phyloP scores from a whole-genome alignment of 75 land plant genomes.

The Adiantum capillusveneris region DNA sequence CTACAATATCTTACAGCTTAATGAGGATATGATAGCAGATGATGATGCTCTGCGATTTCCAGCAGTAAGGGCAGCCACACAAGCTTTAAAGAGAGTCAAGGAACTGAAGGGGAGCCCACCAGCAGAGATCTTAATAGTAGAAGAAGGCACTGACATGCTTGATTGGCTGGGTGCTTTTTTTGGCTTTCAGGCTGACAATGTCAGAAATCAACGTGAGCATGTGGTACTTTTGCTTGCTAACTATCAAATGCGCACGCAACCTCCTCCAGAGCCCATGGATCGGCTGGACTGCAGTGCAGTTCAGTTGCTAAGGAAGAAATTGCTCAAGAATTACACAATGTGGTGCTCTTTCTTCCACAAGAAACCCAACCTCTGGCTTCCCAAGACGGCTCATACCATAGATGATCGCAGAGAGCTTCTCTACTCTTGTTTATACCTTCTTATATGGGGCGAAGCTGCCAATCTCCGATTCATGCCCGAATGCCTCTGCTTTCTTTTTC shows the following conservation, averaged over 20 bases:
- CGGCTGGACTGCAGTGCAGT: slow-evolving; percentile 47
- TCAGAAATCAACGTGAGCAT: slow-evolving; percentile 43
- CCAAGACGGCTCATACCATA: background rate
- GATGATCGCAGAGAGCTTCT: slow-evolving; percentile 37
- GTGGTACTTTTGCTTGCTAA: slow-evolving; percentile 40
- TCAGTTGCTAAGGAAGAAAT: slow-evolving; percentile 40
- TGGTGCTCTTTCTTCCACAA: slow-evolving; percentile 68
- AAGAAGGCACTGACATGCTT: slow-evolving; percentile 60
- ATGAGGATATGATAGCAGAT: slow-evolving; percentile 51
- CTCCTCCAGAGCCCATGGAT: slow-evolving; percentile 43
- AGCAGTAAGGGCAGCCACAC: slow-evolving; percentile 73
- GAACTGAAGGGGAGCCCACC: slow-evolving; percentile 55
- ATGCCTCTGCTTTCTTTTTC: slow-evolving; percentile 77
- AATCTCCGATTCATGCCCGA: slow-evolving; percentile 88
- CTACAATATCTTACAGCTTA: slow-evolving; percentile 82
- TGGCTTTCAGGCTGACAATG: slow-evolving; percentile 46
- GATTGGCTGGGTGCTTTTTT: slow-evolving; percentile 40
- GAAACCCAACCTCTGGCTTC: slow-evolving; percentile 29
- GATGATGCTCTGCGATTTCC: slow-evolving; percentile 74
- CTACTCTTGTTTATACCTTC: slow-evolving; percentile 66
- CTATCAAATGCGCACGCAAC: background rate
- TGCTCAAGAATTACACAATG: slow-evolving; percentile 50
- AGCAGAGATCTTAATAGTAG: slow-evolving; percentile 6
- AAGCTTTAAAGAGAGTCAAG: slow-evolving; percentile 57
- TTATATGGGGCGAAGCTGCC: slow-evolving; percentile 91